phyloP scores from a whole-genome alignment of 139 green algal genomes.

The Tetraselmis striata region DNA sequence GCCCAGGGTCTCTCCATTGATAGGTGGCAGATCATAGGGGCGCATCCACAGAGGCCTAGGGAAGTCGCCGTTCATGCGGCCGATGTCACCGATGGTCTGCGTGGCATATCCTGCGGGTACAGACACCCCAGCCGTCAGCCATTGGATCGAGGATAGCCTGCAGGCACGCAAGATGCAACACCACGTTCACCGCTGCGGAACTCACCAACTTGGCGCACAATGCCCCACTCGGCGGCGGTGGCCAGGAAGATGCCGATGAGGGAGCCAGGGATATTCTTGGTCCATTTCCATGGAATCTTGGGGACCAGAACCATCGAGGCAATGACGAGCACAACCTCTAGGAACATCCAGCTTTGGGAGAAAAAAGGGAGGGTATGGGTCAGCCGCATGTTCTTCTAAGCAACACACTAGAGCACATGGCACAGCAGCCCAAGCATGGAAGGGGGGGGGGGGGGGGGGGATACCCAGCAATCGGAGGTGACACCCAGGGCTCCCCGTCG shows the following conservation, averaged over 20 bases:
- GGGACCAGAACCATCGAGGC: background rate
- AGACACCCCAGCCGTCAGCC: background rate
- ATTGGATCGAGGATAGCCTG: too few species aligned
- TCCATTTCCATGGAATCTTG: background rate
- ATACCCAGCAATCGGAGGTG: background rate
- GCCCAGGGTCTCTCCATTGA: conserved; percentile 1
- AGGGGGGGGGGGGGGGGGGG: too few species aligned
- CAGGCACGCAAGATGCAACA: too few species aligned
- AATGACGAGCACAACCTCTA: background rate
- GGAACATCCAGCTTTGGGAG: conserved; percentile 4
- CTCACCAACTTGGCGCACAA: background rate
- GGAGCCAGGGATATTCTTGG: background rate
- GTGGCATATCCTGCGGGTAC: background rate
- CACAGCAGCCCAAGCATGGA: too few species aligned
- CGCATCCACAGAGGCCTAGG: conserved; percentile 1
- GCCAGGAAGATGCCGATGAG: background rate
- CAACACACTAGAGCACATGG: too few species aligned
- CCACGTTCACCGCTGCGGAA: too few species aligned
- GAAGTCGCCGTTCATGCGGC: background rate
- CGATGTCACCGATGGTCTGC: background rate
- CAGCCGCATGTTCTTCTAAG: too few species aligned
- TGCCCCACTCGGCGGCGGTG: background rate
- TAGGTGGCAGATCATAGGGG: background rate
- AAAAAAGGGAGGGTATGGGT: too few species aligned
- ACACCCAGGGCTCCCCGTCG: background rate